Base-by-base conservation (phyloP, 2,329 filamentous ascomycete genomes). In the Botryotinia calthae region DNA sequence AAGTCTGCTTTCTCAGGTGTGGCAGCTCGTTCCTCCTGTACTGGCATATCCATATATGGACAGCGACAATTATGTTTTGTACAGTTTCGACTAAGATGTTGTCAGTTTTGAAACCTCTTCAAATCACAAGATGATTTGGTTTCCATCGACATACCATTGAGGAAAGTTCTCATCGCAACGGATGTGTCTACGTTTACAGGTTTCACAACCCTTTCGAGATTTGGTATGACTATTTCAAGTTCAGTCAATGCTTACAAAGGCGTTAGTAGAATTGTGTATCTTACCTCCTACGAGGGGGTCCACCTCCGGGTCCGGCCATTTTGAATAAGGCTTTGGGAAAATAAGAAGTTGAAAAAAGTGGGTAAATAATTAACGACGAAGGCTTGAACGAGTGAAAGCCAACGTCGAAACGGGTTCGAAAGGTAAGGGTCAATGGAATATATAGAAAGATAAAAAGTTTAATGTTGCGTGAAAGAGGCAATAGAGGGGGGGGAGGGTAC, bases 31-130 rank as follows among this genome's bases (percentile, higher is more conserved):
- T 89, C 86, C 77, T 92, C 90, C 73, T 91, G 87, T 63, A 89
- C 86, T 66, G 92, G 89, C 80, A 91, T 90, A 81, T 98, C 95
- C 87, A 97, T 97, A 85, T 98, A 99, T 79, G 97, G 96, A 84
- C 96, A 99, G 80, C 95, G 93, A 79, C 97, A 96, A 85, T 98
- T 97, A 85, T 99, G 96, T 85, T 98, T 99, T 75, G 95, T 98
- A 84, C 96, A 99, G 84, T 99, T 99, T 80, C 94, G 94, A 85
- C 95, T 97, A 80, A 48, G 62, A 40, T 61, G 72, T 51, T 71
- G 75, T 81, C 74, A 82, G 77, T 71, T 73, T 72, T 25, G 34
- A 31, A 63, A 31, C 34, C 2, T 46, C 62, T 68, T 62, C 40
- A 31, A n/a, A 10, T 25, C 42, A 37, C 9, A n/a, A 40, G 40